Percentiles rank a stretch among this genome's conserved stretches.
These are phyloP conservation scores for Cetradonia linearis DNA, from an alignment of 495 filamentous ascomycete genomes.

Conservation along the genomic window DNA sequence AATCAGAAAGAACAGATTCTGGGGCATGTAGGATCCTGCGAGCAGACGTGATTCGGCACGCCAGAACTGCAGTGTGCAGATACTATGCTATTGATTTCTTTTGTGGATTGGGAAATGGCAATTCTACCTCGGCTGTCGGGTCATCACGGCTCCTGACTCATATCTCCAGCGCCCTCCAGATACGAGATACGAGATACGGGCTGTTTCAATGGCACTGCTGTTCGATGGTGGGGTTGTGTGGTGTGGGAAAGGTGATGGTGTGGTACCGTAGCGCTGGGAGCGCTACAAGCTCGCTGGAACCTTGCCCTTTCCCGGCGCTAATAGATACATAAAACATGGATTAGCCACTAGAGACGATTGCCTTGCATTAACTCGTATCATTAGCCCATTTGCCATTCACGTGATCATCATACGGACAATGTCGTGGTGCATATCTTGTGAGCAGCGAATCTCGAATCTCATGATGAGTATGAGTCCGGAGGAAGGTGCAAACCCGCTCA, in stretches of 20 bases:
- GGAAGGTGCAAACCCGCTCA: neutral
- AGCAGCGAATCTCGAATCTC: neutral
- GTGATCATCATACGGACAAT: neutral
- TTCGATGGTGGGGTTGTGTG: neutral
- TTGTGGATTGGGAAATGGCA: neutral
- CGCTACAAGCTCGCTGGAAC: neutral
- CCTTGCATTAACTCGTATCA: neutral
- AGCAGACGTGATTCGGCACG: neutral
- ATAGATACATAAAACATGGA: too few species aligned
- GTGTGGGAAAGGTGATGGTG: neutral
- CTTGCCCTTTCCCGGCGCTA: neutral
- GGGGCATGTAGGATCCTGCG: conserved; percentile 3
- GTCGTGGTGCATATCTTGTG: neutral
- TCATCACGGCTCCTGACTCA: neutral
- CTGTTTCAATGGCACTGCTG: neutral
- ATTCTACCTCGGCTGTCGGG: neutral
- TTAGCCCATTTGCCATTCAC: neutral
- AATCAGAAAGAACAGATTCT: neutral
- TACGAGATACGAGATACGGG: neutral
- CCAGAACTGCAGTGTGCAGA: conserved; percentile 3
- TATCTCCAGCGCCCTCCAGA: neutral
- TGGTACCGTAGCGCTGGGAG: neutral
- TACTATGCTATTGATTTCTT: neutral
- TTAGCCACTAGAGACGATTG: neutral
- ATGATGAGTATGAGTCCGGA: neutral